Evolutionary conservation across 2,329 filamentous ascomycete species (phyloP).

Genomic region (Alternaria ventricosa): DNA sequence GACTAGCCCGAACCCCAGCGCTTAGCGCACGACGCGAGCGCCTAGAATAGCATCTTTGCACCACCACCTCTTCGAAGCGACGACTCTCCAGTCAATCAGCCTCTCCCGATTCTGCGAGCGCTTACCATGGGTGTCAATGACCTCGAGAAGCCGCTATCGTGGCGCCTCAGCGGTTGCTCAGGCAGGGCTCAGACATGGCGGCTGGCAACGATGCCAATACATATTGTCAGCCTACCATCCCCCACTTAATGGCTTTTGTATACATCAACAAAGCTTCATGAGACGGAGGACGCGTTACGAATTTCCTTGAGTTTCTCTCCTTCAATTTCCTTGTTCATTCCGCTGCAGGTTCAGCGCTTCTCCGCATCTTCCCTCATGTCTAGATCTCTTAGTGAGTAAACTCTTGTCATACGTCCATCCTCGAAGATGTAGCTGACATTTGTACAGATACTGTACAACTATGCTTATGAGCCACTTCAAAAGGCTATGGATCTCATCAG

Average conservation of each 20-base stretch:
- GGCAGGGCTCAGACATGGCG: conserved; percentile 40
- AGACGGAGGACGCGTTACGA: conserved; percentile 45
- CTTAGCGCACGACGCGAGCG: conserved; percentile 40
- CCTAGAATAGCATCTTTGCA: conserved; percentile 40
- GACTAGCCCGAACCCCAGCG: conserved; percentile 33
- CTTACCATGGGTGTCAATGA: conserved; percentile 41
- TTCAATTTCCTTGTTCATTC: conserved; percentile 43
- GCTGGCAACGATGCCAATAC: conserved; percentile 38
- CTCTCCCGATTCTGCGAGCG: conserved; percentile 35
- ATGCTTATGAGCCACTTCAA: conserved; percentile 48
- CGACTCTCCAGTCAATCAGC: conserved; percentile 33
- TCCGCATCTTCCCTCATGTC: conserved; percentile 40
- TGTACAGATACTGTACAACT: conserved; percentile 45
- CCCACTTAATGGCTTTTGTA: conserved; percentile 25
- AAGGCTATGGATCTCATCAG: conserved; percentile 47
- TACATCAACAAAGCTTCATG: conserved; percentile 41
- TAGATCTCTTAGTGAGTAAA: conserved; percentile 42
- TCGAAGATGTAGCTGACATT: conserved; percentile 39
- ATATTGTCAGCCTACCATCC: conserved; percentile 46
- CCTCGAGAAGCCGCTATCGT: conserved; percentile 31
- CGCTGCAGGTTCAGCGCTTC: conserved; percentile 47
- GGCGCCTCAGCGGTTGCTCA: conserved; percentile 48
- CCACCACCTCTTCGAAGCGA: conserved; percentile 34
- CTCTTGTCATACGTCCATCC: conserved; percentile 13
- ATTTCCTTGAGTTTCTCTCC: conserved; percentile 45